Evolutionary conservation across 371 early-diverging fungal genomes (phyloP).

Genomic region (Lichtheimia ornata): DNA sequence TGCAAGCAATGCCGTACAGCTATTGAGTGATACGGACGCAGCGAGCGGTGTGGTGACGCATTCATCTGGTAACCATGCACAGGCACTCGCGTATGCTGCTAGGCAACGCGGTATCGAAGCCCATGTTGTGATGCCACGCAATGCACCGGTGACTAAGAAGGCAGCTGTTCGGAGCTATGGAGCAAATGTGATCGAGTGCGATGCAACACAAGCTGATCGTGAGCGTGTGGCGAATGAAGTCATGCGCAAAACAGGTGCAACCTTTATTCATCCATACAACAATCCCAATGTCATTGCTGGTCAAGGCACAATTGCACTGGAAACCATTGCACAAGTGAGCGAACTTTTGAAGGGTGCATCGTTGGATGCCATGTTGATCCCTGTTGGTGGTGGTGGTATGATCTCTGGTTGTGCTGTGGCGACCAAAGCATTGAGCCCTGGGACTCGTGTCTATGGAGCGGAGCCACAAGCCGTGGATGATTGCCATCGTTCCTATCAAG

Average conservation of each 20-base stretch:
- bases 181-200: slow-evolving; percentile 49
- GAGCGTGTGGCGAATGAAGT: slow-evolving; percentile 33
- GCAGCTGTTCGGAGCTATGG: slow-evolving; percentile 57
- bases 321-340: slow-evolving; percentile 42
- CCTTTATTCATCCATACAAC: slow-evolving; percentile 50
- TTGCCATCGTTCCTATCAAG: slow-evolving; percentile 28
- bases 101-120: slow-evolving; percentile 43
- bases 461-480: slow-evolving; percentile 54
- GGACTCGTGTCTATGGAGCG: slow-evolving; percentile 48
- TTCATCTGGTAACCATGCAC: slow-evolving; percentile 55
- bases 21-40: slow-evolving; percentile 31
- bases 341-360: slow-evolving; percentile 17
- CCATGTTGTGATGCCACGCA: slow-evolving; percentile 58
- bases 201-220: slow-evolving; percentile 31
- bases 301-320: slow-evolving; percentile 60
- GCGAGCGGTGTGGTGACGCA: slow-evolving; percentile 45
- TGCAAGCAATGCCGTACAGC: slow-evolving; percentile 51
- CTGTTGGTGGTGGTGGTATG: slow-evolving; percentile 65
- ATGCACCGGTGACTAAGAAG: slow-evolving; percentile 52
- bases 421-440: slow-evolving; percentile 36
- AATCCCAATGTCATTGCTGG: slow-evolving; percentile 59
- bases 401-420: slow-evolving; percentile 55
- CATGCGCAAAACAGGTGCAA: slow-evolving; percentile 31
- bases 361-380: slow-evolving; percentile 55
- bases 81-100: slow-evolving; percentile 51